A percentile compares a stretch with the other conserved stretches of the same genome.
Conservation (phyloP, 805 yeast genomes). For the Starmerella bombi region DNA sequence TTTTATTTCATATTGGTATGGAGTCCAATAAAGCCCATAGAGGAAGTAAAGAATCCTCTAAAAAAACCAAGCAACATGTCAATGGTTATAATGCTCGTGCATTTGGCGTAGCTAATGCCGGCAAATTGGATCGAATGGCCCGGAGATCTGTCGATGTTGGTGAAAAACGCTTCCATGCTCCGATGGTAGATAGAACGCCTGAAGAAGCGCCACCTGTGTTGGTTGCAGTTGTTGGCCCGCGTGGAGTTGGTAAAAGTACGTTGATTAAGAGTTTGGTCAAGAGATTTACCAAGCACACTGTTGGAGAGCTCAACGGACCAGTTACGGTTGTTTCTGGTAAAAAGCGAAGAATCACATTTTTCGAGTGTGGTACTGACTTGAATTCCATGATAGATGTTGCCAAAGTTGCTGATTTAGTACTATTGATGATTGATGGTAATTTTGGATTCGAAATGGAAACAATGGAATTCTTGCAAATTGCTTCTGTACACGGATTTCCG, state of each 20-base stretch:
- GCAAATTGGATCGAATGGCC: slow-evolving; percentile 73
- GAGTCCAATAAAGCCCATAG: slow-evolving; percentile 79
- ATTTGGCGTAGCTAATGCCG: slow-evolving; percentile 71
- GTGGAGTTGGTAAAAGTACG: slow-evolving; percentile 96
- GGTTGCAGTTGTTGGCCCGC: slow-evolving; percentile 96
- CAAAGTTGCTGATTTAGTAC: slow-evolving; percentile 83
- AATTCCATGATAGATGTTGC: slow-evolving; percentile 95
- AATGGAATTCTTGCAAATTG: slow-evolving; percentile 91
- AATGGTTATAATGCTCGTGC: slow-evolving; percentile 80
- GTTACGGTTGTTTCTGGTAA: slow-evolving; percentile 94
- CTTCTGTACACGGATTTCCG: slow-evolving; percentile 99
- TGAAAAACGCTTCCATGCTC: slow-evolving; percentile 83
- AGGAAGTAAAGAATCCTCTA: slow-evolving; percentile 42
- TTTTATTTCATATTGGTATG: slow-evolving; percentile 4
- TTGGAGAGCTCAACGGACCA: slow-evolving; percentile 86
- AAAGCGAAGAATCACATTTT: slow-evolving; percentile 77
- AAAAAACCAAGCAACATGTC: slow-evolving; percentile 76
- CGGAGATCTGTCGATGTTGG: slow-evolving; percentile 67
- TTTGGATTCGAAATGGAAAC: slow-evolving; percentile 99
- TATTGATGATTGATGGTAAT: slow-evolving; percentile 85
- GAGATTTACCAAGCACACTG: slow-evolving; percentile 72
- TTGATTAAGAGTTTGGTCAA: slow-evolving; percentile 78
- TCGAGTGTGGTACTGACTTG: slow-evolving; percentile 84
- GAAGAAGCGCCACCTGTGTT: slow-evolving; percentile 97
- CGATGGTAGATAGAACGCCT: slow-evolving; percentile 94